Evolutionary conservation across 148 eudicot species (phyloP).

Genomic region (Cornus kousa): DNA sequence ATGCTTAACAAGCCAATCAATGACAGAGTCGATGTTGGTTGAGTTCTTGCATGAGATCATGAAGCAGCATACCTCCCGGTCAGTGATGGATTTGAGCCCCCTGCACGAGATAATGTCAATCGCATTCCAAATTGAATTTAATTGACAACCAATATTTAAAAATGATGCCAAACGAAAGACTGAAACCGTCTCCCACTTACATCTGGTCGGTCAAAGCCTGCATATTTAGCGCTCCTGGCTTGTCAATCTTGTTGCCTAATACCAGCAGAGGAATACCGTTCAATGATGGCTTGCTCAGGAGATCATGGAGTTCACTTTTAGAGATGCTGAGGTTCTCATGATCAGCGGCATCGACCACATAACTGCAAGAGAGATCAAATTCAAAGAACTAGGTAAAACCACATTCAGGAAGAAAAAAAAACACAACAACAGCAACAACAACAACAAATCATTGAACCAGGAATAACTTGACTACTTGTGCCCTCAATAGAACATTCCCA

Average conservation of each 20-base stretch:
- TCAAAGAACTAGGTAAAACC: neutral
- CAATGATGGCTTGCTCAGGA: constrained; percentile 78
- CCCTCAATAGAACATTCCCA: too few species aligned
- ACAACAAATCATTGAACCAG: neutral
- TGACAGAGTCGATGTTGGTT: constrained; percentile 87
- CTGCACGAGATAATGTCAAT: constrained; percentile 33
- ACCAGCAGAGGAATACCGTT: constrained; percentile 91
- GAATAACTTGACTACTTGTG: neutral
- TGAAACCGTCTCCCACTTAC: constrained; percentile 39
- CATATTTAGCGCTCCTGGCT: constrained; percentile 71
- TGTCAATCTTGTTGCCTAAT: constrained; percentile 94
- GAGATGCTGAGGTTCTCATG: constrained; percentile 86
- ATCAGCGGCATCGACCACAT: constrained; percentile 97
- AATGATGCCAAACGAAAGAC: neutral
- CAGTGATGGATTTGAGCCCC: constrained; percentile 80
- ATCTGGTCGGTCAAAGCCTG: constrained; percentile 80
- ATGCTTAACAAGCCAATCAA: constrained; percentile 98
- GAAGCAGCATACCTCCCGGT: constrained; percentile 96
- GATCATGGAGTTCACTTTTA: constrained; percentile 89
- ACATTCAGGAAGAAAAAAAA: too few species aligned
- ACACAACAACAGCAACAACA: too few species aligned
- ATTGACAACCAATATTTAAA: neutral
- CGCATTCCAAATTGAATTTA: neutral
- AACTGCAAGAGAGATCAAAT: constrained; percentile 47
- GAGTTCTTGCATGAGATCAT: constrained; percentile 99